phyloP scores from a whole-genome alignment of 2,329 filamentous ascomycete genomes.

The Phialocephala subalpina region DNA sequence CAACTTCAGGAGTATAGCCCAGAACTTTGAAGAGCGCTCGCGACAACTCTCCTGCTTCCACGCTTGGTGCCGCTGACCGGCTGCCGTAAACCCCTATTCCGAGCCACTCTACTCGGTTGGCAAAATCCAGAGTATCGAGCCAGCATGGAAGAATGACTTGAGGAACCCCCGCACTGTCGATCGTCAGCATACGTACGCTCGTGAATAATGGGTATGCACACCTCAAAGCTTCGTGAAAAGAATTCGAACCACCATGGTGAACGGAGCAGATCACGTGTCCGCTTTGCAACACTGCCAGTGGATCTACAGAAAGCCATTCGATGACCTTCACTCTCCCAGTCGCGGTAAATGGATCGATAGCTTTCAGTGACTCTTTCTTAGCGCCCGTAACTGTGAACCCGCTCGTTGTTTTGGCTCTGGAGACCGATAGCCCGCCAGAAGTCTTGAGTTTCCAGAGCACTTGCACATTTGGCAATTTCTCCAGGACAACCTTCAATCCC shows the following conservation, averaged over 20 bases:
- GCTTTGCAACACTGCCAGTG: slow-evolving; percentile 46
- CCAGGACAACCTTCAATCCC: slow-evolving; percentile 48
- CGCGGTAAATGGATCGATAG: slow-evolving; percentile 21
- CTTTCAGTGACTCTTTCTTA: slow-evolving; percentile 21
- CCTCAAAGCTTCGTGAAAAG: slow-evolving; percentile 54
- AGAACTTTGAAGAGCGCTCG: slow-evolving; percentile 31
- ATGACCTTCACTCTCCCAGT: slow-evolving; percentile 47
- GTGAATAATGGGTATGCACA: slow-evolving; percentile 38
- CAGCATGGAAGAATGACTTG: slow-evolving; percentile 56
- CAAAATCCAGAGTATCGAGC: slow-evolving; percentile 56
- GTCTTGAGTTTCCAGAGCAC: slow-evolving; percentile 48
- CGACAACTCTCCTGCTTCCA: slow-evolving; percentile 30
- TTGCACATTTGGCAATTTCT: slow-evolving; percentile 39
- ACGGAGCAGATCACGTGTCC: slow-evolving; percentile 47
- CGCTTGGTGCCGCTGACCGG: slow-evolving; percentile 25
- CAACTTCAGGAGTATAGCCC: slow-evolving; percentile 26
- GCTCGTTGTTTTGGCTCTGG: slow-evolving; percentile 7
- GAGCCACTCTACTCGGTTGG: slow-evolving; percentile 50
- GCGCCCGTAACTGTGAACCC: slow-evolving; percentile 11
- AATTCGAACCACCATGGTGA: slow-evolving; percentile 52
- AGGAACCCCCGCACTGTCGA: slow-evolving; percentile 50
- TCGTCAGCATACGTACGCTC: slow-evolving; percentile 10
- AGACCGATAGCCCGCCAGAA: slow-evolving; percentile 19
- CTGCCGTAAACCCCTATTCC: slow-evolving; percentile 48
- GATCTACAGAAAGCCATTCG: slow-evolving; percentile 51